These are phyloP conservation scores for Rhizopus arrhizus DNA, from an alignment of 371 early-diverging fungal species.

Conservation along the genomic window DNA sequence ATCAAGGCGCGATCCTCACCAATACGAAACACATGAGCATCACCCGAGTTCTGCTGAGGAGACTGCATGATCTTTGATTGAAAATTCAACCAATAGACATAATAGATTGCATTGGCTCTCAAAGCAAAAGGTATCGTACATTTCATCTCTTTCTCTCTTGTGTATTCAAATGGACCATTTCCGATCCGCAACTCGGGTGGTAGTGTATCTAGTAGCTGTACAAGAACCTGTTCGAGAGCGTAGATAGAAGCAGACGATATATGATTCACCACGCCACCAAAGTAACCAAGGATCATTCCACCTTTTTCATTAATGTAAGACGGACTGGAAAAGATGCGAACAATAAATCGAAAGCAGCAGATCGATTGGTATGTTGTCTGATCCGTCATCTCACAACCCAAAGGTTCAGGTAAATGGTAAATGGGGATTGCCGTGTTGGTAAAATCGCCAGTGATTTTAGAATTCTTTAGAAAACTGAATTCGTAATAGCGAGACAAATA, in stretches of 20 bases:
- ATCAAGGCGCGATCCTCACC: slow-evolving; percentile 36
- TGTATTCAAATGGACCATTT: slow-evolving; percentile 18
- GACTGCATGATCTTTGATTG: slow-evolving; percentile 32
- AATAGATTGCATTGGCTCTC: slow-evolving; percentile 29
- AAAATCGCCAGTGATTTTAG: slow-evolving; percentile 26
- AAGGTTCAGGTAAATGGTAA: slow-evolving; percentile 17
- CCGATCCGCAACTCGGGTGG: slow-evolving; percentile 23
- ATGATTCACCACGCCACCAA: slow-evolving; percentile 24
- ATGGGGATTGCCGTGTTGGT: slow-evolving; percentile 17
- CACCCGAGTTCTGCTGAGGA: slow-evolving; percentile 25
- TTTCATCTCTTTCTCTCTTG: slow-evolving; percentile 14
- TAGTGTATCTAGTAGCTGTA: slow-evolving; percentile 28
- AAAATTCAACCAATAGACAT: slow-evolving; percentile 32
- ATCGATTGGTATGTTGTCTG: slow-evolving; percentile 6
- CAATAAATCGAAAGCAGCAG: slow-evolving; percentile 9
- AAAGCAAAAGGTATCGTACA: slow-evolving; percentile 13
- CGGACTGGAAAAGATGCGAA: slow-evolving; percentile 18
- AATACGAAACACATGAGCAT: slow-evolving; percentile 25
- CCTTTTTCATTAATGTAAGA: not conserved
- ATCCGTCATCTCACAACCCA: slow-evolving; percentile 28
- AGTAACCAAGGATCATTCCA: slow-evolving; percentile 11
- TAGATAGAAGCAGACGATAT: slow-evolving; percentile 23
- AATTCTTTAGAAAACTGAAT: slow-evolving; percentile 27
- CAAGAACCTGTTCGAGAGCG: slow-evolving; percentile 23
- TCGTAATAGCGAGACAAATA: slow-evolving; percentile 32